phyloP scores from a whole-genome alignment of 306 rosid species.

The Malus domestica region ASM211411v1 NC_041789.1:35001-35500 shows the following conservation, averaged over 20 bases:
- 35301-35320: constrained; percentile 24
- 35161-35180: background rate
- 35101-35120: background rate
- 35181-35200: background rate
- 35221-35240: constrained; percentile 22
- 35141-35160: background rate
- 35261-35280: constrained; percentile 30
- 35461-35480: background rate
- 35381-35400: background rate
- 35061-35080: too few relatives aligned
- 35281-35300: constrained; percentile 21
- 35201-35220: background rate
- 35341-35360: constrained; percentile 38
- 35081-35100: background rate
- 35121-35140: background rate
- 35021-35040: too few relatives aligned
- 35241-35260: constrained; percentile 52
- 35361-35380: constrained; percentile 51
- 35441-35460: background rate
- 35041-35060: too few relatives aligned
- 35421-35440: background rate
- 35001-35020: too few relatives aligned
- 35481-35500: background rate
- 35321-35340: constrained; percentile 59
- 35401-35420: background rate